These are phyloP conservation scores for Aspergillus sp. DNA, from an alignment of 2,329 filamentous ascomycete species.

Conservation along the genomic window DNA sequence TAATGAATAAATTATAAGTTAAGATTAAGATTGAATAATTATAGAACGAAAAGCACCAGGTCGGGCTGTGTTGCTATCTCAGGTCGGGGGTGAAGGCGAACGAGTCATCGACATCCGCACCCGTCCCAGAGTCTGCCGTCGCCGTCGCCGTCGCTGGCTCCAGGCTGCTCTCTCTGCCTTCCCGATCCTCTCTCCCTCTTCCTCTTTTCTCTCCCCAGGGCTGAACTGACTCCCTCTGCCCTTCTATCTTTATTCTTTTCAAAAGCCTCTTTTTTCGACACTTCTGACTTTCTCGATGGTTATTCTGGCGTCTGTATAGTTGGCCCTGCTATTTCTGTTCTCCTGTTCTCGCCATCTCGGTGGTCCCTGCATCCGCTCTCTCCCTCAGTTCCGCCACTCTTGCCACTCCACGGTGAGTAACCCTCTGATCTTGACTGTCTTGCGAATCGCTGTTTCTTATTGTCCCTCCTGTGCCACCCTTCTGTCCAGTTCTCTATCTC, in stretches of 20 bases:
- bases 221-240: slow-evolving; percentile 8
- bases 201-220: slow-evolving; percentile 9
- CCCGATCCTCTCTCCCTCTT: slow-evolving; percentile 8
- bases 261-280: neutral
- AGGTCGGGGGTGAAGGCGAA: slow-evolving; percentile 8
- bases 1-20: slow-evolving; percentile 1
- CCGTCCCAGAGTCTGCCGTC: slow-evolving; percentile 5
- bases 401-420: slow-evolving; percentile 21
- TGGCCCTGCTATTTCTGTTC: neutral
- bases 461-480: slow-evolving; percentile 1
- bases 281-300: neutral
- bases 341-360: slow-evolving; percentile 8
- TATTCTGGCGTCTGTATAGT: slow-evolving; percentile 5
- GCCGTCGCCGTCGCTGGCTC: neutral
- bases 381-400: slow-evolving; percentile 20
- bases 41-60: slow-evolving; percentile 10
- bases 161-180: neutral
- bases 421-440: neutral
- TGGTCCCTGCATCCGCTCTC: slow-evolving; percentile 23
- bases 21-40: neutral
- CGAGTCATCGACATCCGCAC: slow-evolving; percentile 22
- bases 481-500: neutral
- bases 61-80: slow-evolving; percentile 15
- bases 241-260: neutral
- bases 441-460: slow-evolving; percentile 7